These are phyloP conservation scores for Penicillium janthinellum DNA, from an alignment of 2,329 filamentous ascomycete species.

Conservation along the genomic window DNA sequence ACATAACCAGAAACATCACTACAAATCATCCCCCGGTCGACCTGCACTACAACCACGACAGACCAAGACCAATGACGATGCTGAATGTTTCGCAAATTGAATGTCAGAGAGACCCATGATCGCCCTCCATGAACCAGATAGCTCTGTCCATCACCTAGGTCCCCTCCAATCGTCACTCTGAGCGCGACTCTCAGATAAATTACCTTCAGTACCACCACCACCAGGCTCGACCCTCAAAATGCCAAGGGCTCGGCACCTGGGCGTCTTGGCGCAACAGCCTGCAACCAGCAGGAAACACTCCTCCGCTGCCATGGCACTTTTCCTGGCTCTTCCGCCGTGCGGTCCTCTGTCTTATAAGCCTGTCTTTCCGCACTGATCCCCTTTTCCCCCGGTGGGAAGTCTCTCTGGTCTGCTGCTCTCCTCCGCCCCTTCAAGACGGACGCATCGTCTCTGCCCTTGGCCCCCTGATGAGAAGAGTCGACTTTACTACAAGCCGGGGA, in stretches of 20 bases:
- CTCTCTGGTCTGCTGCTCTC: not conserved
- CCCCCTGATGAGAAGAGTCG: slow-evolving; percentile 12
- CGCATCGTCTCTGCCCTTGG: slow-evolving; percentile 3
- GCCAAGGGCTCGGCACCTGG: slow-evolving; percentile 39
- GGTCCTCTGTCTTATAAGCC: slow-evolving; percentile 20
- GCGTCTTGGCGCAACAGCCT: slow-evolving; percentile 30
- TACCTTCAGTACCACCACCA: not conserved
- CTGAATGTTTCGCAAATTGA: not conserved
- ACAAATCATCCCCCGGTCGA: not conserved
- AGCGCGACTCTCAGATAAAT: not conserved
- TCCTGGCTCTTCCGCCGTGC: slow-evolving; percentile 24
- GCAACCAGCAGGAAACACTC: slow-evolving; percentile 26
- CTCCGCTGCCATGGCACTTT: slow-evolving; percentile 30
- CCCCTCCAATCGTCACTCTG: no score
- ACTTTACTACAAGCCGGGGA: slow-evolving; percentile 15
- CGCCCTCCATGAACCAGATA: not conserved
- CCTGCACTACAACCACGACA: not conserved
- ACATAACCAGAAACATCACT: not conserved
- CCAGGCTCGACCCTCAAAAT: slow-evolving; percentile 17
- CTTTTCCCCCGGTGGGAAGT: slow-evolving; percentile 20
- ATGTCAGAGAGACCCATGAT: not conserved
- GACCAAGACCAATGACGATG: not conserved
- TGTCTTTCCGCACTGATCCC: slow-evolving; percentile 25
- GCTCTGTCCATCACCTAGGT: not conserved
- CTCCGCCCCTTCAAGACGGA: not conserved